These are phyloP conservation scores for Millerago galiae DNA, from an alignment of 805 yeast species.

Conservation along the genomic window DNA sequence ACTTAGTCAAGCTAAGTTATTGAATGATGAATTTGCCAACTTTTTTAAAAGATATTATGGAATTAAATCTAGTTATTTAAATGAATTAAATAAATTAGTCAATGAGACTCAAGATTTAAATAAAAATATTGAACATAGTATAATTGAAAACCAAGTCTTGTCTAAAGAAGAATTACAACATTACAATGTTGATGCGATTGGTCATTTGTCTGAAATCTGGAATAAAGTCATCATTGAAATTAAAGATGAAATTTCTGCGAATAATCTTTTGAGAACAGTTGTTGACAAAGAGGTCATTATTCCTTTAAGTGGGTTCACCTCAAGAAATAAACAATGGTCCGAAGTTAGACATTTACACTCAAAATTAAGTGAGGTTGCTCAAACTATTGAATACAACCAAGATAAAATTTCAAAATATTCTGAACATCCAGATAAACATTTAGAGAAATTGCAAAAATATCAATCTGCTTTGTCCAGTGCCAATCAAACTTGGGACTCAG, in stretches of 20 bases:
- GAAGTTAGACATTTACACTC: constrained; percentile 44
- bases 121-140: constrained; percentile 26
- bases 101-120: constrained; percentile 25
- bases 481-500: constrained; percentile 63
- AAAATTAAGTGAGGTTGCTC: constrained; percentile 38
- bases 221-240: constrained; percentile 33
- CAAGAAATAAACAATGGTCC: constrained; percentile 48
- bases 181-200: constrained; percentile 42
- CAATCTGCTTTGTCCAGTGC: constrained; percentile 36
- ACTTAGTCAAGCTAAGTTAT: constrained; percentile 43
- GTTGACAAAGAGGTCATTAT: constrained; percentile 50
- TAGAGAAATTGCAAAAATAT: constrained; percentile 25
- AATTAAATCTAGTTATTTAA: constrained; percentile 19
- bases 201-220: constrained; percentile 40
- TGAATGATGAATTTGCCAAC: constrained; percentile 55
- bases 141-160: constrained; percentile 33
- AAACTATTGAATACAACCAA: constrained; percentile 33
- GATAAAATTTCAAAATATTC: constrained; percentile 33
- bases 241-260: constrained; percentile 41
- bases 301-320: constrained; percentile 46
- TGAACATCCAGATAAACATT: constrained; percentile 16
- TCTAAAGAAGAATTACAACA: constrained; percentile 41
- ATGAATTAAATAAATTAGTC: constrained; percentile 17
- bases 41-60: constrained; percentile 44
- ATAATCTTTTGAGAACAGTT: constrained; percentile 38